Evolutionary conservation across 495 filamentous ascomycete genomes (phyloP), one percentile per base, ranked within the genome.

Genomic region (Amphirosellinia nigrospora): DNA sequence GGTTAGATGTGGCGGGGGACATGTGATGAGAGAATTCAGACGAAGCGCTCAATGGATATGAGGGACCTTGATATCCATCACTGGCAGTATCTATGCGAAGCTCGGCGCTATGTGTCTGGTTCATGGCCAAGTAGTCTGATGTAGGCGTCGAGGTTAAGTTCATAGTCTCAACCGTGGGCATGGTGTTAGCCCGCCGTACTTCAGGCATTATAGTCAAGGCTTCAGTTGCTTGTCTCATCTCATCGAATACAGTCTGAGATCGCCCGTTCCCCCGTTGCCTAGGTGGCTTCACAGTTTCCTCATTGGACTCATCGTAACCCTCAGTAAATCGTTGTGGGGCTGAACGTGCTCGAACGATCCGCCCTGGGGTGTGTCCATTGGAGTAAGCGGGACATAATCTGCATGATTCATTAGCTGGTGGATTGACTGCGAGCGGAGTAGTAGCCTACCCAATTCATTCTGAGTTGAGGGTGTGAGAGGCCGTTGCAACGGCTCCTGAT

Each of bases 381-480:
- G 84, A 3, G 83, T 87, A 36, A 79, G 80, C 46, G 85, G 84
- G 66, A 83, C 84, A 64, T 79, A 84, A 53, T 75, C 86, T 87
- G 61, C 38, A 32, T n/a, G 15, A 13, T 34, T 21, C 10, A n/a
- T 46, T 36, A 28, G 67, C 16, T 43, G 23, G 48, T 21, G 23
- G 19, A 4, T 32, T 5, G 3, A 43, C 43, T n/a, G 7, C 46
- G 9, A 19, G 19, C 6, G 3, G n/a, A 21, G 30, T n/a, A 59
- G 26, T n/a, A 56, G 75, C 87, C 80, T 82, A 91, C 90, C 81
- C 63, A 74, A 75, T 64, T 76, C 82, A 77, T 83, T 85, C 73
- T 89, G 87, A 50, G 79, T 83, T 71, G 81, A 82, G 72, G 88
- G 90, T 36, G 89, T 93, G 70, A 83, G 79, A 46, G 89, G 88